phyloP scores from a whole-genome alignment of 1,284 basidiomycete species.

The Boletus mariae region DNA sequence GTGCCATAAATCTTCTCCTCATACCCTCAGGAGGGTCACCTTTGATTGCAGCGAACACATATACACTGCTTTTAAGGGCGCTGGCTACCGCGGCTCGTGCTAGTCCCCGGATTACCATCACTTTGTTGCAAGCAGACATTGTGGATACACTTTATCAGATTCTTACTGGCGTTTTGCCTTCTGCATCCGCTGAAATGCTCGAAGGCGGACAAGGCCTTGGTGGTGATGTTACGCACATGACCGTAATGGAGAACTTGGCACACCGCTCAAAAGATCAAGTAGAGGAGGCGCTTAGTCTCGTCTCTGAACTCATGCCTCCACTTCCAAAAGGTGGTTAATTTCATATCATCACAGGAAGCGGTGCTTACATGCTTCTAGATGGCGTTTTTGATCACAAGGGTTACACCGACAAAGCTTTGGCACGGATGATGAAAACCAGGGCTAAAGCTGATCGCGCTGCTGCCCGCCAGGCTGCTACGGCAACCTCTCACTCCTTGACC shows the following conservation, averaged over 20 bases:
- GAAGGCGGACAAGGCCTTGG: constrained; percentile 69
- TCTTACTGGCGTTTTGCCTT: constrained; percentile 85
- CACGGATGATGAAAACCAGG: constrained; percentile 70
- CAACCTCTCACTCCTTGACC: constrained; percentile 29
- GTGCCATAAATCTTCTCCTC: constrained; percentile 80
- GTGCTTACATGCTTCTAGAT: constrained; percentile 46
- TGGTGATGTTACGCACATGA: constrained; percentile 89
- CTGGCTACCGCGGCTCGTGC: constrained; percentile 82
- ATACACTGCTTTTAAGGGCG: constrained; percentile 83
- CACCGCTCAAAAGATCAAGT: constrained; percentile 96
- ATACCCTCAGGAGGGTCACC: constrained; percentile 85
- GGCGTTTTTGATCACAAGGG: constrained; percentile 90
- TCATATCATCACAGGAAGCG: neutral
- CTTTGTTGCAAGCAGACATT: constrained; percentile 85
- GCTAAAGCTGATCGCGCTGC: constrained; percentile 73
- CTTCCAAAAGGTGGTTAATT: constrained; percentile 76
- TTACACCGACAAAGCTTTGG: constrained; percentile 85
- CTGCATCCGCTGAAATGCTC: constrained; percentile 58
- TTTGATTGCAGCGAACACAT: constrained; percentile 80
- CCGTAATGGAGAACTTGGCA: constrained; percentile 91
- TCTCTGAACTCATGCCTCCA: constrained; percentile 88
- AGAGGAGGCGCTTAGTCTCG: constrained; percentile 84
- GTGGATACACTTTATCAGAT: constrained; percentile 91
- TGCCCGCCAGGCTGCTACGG: constrained; percentile 47
- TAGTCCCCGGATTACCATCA: constrained; percentile 81